These are phyloP conservation scores for Monarda citriodora DNA, from an alignment of 305 asterid species.

Conservation along the genomic window DNA sequence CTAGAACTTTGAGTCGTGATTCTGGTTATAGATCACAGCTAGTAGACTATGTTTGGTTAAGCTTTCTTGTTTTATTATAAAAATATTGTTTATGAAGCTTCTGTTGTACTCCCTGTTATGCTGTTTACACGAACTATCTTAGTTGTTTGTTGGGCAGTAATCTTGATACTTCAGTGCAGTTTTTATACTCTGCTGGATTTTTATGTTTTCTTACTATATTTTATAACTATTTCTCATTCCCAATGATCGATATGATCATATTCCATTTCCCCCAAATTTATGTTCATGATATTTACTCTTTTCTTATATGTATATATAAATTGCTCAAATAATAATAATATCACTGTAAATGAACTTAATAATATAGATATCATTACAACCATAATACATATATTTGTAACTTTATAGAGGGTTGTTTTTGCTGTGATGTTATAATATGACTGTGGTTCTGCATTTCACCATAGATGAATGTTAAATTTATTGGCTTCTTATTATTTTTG, in stretches of 20 bases:
- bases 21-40: no score
- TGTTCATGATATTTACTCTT: neutral
- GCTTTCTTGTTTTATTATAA: neutral
- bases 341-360: no score
- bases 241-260: neutral
- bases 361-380: no score
- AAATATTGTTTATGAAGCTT: neutral
- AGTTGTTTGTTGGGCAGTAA: neutral
- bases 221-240: no score
- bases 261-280: neutral
- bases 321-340: no score
- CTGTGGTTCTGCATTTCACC: neutral
- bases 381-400: neutral
- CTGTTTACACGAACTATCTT: constrained; percentile 9
- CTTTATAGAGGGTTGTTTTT: neutral
- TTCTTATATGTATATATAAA: no score
- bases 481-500: neutral
- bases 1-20: no score
- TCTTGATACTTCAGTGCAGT: neutral
- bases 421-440: neutral
- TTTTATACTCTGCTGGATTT: neutral
- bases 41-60: neutral
- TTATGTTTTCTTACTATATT: constrained; percentile 7
- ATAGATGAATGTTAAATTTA: neutral
- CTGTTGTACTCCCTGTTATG: constrained; percentile 3